A percentile compares a stretch with the other conserved stretches of the same genome.
Evolutionary conservation across 2,329 filamentous ascomycete genomes (phyloP).

Genomic region (Byssoonygena ceratinophila): DNA sequence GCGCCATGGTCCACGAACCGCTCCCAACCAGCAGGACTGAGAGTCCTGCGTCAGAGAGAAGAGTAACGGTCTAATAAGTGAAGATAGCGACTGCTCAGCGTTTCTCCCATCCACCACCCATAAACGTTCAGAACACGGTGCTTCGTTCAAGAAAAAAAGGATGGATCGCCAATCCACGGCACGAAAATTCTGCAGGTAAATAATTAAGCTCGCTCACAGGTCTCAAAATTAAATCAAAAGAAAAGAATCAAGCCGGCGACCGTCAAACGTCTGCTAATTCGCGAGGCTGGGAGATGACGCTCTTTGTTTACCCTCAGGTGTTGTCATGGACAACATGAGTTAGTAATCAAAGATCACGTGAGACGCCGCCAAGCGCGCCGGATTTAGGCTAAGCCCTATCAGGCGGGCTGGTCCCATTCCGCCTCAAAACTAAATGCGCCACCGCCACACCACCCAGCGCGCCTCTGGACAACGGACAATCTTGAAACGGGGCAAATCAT

Average conservation of each 20-base stretch:
- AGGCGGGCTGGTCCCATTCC: background rate
- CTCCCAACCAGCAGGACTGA: background rate
- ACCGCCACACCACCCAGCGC: too few species aligned
- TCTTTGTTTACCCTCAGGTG: conserved; percentile 9
- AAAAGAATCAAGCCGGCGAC: background rate
- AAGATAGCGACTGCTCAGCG: background rate
- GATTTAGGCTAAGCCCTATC: background rate
- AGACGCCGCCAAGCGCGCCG: background rate
- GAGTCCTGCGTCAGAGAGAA: background rate
- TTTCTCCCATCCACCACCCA: background rate
- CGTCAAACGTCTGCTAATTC: background rate
- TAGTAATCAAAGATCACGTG: background rate
- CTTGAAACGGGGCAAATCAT: too few species aligned
- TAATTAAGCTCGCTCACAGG: too few species aligned
- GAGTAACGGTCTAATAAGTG: too few species aligned
- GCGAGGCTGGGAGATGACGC: conserved; percentile 13
- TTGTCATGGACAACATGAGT: conserved; percentile 10
- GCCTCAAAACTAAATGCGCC: too few species aligned
- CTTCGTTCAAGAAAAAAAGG: background rate
- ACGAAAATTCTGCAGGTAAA: too few species aligned
- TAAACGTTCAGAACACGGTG: background rate
- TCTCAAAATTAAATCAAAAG: too few species aligned
- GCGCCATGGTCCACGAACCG: background rate
- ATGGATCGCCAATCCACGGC: too few species aligned
- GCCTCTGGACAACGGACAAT: too few species aligned